Base-by-base conservation (phyloP, 805 yeast genomes). In the Pichia rugopelliculosa region DNA sequence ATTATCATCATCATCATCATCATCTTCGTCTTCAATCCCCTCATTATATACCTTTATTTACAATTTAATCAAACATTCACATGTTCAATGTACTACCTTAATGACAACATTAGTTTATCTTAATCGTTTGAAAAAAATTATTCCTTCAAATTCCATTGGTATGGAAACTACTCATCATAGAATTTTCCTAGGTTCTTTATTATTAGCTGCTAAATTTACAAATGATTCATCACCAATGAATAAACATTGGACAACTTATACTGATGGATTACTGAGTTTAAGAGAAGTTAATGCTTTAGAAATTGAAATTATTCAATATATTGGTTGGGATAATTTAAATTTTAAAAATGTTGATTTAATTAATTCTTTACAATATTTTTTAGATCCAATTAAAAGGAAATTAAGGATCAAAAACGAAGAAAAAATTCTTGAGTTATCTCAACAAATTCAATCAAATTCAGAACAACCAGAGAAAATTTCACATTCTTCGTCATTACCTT, bases 201-300 rank as follows among this genome's bases (percentile, higher is more conserved):
- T 91, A 39, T 68, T 93, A 42, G 86, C 96, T n/a, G 96, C 98
- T 15, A 91, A 91, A 70, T 82, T 81, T 53, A 76, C 90, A 54
- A 91, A 91, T 67, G 99, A 91, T 70, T 85, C 96, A 4, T 83
- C 95, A 20, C 99, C 99, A 39, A 76, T 91, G 63, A 91, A 91
- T 69, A 90, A 85, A 68, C 97, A 93, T 70, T 91, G 99, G 99
- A 83, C 96, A 5, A 75, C 79, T 51, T 90, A 91, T 71, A 90
- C 98, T 3, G 82, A 84, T 61, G 97, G 97, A 0, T 72, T 93
- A 39, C 75, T 91, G 51, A 62, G 81, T 10, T 69, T 86, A 36
- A 73, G 73, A 21, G 98, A 91, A 60, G 88, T 93, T 46, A 93
- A 91, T 66, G 80, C 89, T 54, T 85, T 95, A 59, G 99, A 91